Conservation (phyloP, 306 rosid species). For the Corylus heterophylla region DNA sequence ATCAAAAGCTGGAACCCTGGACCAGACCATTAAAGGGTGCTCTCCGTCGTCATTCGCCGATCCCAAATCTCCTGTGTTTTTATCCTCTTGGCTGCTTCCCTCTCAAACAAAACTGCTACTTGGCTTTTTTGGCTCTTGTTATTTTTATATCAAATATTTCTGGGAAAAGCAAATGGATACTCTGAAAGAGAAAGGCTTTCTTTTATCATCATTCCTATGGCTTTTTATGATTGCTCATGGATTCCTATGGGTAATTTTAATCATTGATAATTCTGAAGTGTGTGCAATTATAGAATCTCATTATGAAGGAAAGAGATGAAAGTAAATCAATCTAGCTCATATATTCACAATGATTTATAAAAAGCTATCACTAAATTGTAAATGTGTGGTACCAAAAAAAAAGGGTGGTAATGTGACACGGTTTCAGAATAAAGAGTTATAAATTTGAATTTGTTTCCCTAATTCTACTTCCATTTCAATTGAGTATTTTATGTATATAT, state of each 20-base stretch:
- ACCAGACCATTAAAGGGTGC: not conserved
- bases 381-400: no score
- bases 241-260: no score
- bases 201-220: not conserved
- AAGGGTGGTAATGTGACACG: no score
- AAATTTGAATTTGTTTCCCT: no score
- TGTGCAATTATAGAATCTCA: no score
- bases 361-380: no score
- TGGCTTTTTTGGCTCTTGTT: not conserved
- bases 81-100: not conserved
- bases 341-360: no score
- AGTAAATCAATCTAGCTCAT: no score
- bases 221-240: not conserved
- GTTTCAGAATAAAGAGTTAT: no score
- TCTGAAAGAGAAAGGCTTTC: not conserved
- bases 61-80: not conserved
- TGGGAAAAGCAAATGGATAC: not conserved
- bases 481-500: no score
- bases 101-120: not conserved
- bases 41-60: not conserved
- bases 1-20: conserved; percentile 18
- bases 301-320: no score
- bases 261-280: not conserved
- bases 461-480: no score
- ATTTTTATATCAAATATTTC: not conserved